Conservation (phyloP, 345 rosid genomes). For the Gynandropsis gynandra region DNA sequence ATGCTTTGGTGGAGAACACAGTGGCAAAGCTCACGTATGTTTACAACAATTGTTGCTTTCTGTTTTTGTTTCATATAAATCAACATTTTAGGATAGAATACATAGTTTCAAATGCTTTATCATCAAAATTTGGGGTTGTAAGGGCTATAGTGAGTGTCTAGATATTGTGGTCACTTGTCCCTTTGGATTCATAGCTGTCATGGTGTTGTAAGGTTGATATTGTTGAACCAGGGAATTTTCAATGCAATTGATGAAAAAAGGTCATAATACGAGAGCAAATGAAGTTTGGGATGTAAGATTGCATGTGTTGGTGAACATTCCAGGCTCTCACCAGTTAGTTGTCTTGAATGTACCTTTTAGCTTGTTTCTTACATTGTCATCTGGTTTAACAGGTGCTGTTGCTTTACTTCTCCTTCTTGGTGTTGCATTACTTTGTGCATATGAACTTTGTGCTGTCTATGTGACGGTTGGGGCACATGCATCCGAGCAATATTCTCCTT, state of each 20-base stretch:
- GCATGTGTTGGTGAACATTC: slow-evolving; percentile 8
- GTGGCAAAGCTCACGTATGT: slow-evolving; percentile 98
- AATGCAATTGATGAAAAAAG: neutral
- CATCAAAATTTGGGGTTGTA: too few relatives aligned
- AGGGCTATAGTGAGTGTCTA: too few relatives aligned
- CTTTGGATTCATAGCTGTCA: neutral
- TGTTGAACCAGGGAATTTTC: neutral
- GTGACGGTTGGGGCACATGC: slow-evolving; percentile 84
- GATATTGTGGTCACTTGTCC: too few relatives aligned
- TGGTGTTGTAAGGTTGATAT: neutral
- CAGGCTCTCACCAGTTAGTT: neutral
- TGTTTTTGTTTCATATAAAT: slow-evolving; percentile 13
- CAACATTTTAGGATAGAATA: neutral
- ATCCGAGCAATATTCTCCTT: slow-evolving; percentile 87
- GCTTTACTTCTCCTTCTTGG: slow-evolving; percentile 96
- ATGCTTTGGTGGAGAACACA: slow-evolving; percentile 99
- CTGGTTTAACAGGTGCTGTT: slow-evolving; percentile 64
- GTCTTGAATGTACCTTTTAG: slow-evolving; percentile 4
- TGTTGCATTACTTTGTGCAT: slow-evolving; percentile 89
- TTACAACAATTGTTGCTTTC: neutral
- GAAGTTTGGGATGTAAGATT: neutral
- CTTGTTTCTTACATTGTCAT: slow-evolving; percentile 19
- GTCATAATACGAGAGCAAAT: slow-evolving; percentile 8
- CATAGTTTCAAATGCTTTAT: too few relatives aligned
- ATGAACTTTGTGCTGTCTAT: slow-evolving; percentile 96